A percentile compares a stretch with the other conserved stretches of the same genome.
These are phyloP conservation scores for Noccaea caerulescens DNA, from an alignment of 345 rosid genomes.

Conservation along the genomic window DNA sequence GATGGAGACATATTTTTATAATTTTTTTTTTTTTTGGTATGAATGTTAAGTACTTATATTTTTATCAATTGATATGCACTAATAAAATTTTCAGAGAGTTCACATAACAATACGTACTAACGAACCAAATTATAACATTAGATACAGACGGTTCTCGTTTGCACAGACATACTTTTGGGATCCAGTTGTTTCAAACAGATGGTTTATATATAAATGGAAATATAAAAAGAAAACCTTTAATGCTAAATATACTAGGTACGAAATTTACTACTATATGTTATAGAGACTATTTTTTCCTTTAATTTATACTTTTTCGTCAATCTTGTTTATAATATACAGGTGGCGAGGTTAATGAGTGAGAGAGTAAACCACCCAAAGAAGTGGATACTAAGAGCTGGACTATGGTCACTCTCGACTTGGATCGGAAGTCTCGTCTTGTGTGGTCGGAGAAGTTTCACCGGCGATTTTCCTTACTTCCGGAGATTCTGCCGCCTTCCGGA, in stretches of 20 bases:
- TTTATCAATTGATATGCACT: not conserved
- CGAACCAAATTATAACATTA: not conserved
- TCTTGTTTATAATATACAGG: conserved; percentile 31
- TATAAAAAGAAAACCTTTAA: too few relatives aligned
- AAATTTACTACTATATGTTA: too few relatives aligned
- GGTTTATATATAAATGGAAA: too few relatives aligned
- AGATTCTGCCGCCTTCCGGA: conserved; percentile 55
- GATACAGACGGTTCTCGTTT: too few relatives aligned
- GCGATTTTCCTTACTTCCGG: conserved; percentile 56
- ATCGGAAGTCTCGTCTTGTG: conserved; percentile 77
- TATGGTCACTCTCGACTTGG: conserved; percentile 73
- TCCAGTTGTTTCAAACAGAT: too few relatives aligned
- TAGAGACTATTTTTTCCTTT: too few relatives aligned
- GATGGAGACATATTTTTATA: not conserved
- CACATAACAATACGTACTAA: not conserved
- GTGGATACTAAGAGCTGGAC: conserved; percentile 56
- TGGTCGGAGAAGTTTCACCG: conserved; percentile 56
- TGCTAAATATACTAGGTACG: too few relatives aligned
- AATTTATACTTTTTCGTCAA: not conserved
- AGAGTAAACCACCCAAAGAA: conserved; percentile 74
- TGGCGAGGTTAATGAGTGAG: conserved; percentile 60
- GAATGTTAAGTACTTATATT: not conserved
- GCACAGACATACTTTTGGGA: too few relatives aligned
- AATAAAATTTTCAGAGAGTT: not conserved
- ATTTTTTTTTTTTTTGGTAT: too few relatives aligned